Percentiles rank a stretch among this genome's conserved stretches.
Evolutionary conservation across 2,329 filamentous ascomycete species (phyloP).

Genomic region (Clonostachys rhizophaga): DNA sequence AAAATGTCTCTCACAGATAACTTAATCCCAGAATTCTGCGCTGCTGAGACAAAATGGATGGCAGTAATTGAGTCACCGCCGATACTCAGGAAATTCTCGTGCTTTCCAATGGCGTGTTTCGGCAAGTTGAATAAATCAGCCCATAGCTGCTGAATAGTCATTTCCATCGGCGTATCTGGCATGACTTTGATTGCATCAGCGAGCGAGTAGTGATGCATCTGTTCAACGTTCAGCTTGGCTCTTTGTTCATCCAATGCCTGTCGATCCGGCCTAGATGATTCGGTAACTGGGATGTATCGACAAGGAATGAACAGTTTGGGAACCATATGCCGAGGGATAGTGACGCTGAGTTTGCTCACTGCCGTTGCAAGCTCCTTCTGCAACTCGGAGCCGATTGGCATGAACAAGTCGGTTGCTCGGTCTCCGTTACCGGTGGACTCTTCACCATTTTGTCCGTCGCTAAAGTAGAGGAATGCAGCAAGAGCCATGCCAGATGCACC

Average conservation of each 20-base stretch:
- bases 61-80: constrained; percentile 25
- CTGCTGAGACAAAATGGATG: constrained; percentile 3
- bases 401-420: constrained; percentile 4
- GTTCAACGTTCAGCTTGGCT: background rate
- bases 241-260: background rate
- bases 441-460: no score
- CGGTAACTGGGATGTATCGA: constrained; percentile 8
- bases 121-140: background rate
- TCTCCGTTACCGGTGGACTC: no score
- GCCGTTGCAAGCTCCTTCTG: constrained; percentile 8
- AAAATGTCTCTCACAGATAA: constrained; percentile 1
- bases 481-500: no score
- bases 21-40: background rate
- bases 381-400: constrained; percentile 2
- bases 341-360: constrained; percentile 4
- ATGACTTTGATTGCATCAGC: background rate
- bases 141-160: background rate
- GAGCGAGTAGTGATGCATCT: background rate
- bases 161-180: background rate
- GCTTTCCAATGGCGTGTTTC: background rate
- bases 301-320: constrained; percentile 10
- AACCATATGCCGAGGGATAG: constrained; percentile 10
- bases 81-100: constrained; percentile 7
- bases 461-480: no score
- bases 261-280: constrained; percentile 6